Evolutionary conservation across 257 asterid genomes (phyloP), one percentile per base, ranked within the genome.

Genomic region (Jacaranda copaia): DNA sequence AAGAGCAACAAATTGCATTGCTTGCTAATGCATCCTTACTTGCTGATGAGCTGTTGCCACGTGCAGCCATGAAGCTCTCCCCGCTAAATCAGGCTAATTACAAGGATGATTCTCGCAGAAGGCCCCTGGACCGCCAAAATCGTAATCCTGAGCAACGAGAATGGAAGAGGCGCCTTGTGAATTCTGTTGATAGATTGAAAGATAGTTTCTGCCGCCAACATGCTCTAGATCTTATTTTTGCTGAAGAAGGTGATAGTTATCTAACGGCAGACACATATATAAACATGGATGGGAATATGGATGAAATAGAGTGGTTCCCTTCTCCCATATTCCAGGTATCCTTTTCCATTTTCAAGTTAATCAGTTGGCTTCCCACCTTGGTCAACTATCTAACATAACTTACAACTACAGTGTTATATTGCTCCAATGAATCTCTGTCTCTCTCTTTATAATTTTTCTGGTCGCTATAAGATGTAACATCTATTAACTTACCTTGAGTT

Each of bases 131-230:
- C 64, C 89, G 98, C 83, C 99, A 93, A 80, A 93, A 85, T 53
- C 98, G 98, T 58, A 88, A 93, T 72, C 99, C 97, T 60, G 99
- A 96, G 87, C 99, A 90, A 79, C 91, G 97, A 88, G 99, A 96
- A 80, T 96, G 99, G 99, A 96, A 88, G 86, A 91, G 82, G 84
- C 96, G 96, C 63, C 97, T 96, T 43, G 88, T 85, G 79, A 85
- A 81, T 79, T 86, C 89, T 58, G 94, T 93, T 81, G 99, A 96
- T 81, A 83, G 93, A 81, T 84, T 96, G 80, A 96, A 96, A 88
- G 98, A 96, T 85, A 91, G 97, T 85, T 96, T 96, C 86, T 96
- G 99, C 84, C 97, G 91, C 70, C 98, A 90, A 81, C 99, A 96
- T 85, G 98, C 97, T 75, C 84, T 96, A 35, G 98, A 91, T 77